Conservation (phyloP, 2,329 filamentous ascomycete species). For the Clonostachys rosea region DNA sequence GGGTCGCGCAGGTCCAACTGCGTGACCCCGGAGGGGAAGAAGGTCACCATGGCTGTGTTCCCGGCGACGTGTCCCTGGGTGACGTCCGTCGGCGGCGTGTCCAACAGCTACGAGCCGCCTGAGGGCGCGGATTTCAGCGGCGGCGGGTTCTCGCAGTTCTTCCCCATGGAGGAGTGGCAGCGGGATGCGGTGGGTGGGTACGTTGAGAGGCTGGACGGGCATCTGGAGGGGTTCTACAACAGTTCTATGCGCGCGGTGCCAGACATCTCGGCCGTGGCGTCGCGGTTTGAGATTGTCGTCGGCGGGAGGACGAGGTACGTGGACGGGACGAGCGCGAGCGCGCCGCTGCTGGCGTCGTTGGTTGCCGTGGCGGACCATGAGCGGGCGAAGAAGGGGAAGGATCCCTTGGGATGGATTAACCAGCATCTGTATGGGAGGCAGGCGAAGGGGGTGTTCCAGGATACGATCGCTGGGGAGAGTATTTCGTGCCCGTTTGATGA, state of each 20-base stretch:
- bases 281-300: constrained; percentile 41
- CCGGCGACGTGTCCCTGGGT: constrained; percentile 65
- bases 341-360: constrained; percentile 49
- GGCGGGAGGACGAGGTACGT: constrained; percentile 17
- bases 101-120: constrained; percentile 23
- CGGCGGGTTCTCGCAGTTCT: constrained; percentile 50
- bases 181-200: constrained; percentile 31
- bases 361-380: constrained; percentile 50
- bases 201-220: constrained; percentile 27
- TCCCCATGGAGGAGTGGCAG: constrained; percentile 40
- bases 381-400: constrained; percentile 40
- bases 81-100: constrained; percentile 60
- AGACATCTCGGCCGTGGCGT: constrained; percentile 50
- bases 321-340: constrained; percentile 44
- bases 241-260: constrained; percentile 40
- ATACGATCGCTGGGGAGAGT: constrained; percentile 34
- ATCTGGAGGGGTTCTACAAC: constrained; percentile 40
- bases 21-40: constrained; percentile 52
- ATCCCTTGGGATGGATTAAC: constrained; percentile 49
- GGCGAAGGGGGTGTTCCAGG: constrained; percentile 29
- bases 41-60: constrained; percentile 56
- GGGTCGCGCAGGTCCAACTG: constrained; percentile 45
- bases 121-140: constrained; percentile 37
- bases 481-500: constrained; percentile 29
- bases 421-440: constrained; percentile 34